These are phyloP conservation scores for Phaeosphaeria sp. DNA, from an alignment of 2,329 filamentous ascomycete species.

Conservation along the genomic window DNA sequence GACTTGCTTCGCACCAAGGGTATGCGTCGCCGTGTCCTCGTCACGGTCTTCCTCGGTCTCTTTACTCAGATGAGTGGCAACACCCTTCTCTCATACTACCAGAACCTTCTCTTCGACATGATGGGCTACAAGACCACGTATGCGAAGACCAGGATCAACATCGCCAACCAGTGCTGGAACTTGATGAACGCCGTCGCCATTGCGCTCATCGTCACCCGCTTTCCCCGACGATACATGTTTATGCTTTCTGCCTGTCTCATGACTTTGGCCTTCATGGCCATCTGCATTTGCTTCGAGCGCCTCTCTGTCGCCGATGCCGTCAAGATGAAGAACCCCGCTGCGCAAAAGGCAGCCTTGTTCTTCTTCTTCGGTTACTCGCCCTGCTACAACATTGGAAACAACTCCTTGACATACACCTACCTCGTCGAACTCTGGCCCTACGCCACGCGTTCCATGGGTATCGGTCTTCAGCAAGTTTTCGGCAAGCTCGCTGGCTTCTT, in stretches of 20 bases:
- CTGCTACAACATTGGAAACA: slow-evolving; percentile 69
- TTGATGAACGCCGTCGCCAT: slow-evolving; percentile 48
- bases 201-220: slow-evolving; percentile 50
- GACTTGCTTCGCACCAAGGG: slow-evolving; percentile 59
- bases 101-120: slow-evolving; percentile 46
- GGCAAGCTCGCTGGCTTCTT: slow-evolving; percentile 58
- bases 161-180: slow-evolving; percentile 51
- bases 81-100: slow-evolving; percentile 48
- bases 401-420: slow-evolving; percentile 69
- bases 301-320: slow-evolving; percentile 26
- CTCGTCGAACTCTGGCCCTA: slow-evolving; percentile 67
- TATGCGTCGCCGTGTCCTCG: slow-evolving; percentile 45
- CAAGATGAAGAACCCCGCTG: slow-evolving; percentile 40
- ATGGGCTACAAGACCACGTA: slow-evolving; percentile 47
- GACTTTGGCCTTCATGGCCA: slow-evolving; percentile 61
- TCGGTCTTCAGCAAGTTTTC: slow-evolving; percentile 64
- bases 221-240: slow-evolving; percentile 54
- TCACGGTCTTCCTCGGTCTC: slow-evolving; percentile 40
- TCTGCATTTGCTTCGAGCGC: slow-evolving; percentile 59
- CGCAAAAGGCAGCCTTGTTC: slow-evolving; percentile 56
- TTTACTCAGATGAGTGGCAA: slow-evolving; percentile 52
- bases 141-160: slow-evolving; percentile 52
- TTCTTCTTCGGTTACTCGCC: slow-evolving; percentile 68
- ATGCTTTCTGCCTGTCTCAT: slow-evolving; percentile 59
- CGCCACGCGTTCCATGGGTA: slow-evolving; percentile 63